A percentile compares a stretch with the other conserved stretches of the same genome.
Conservation (phyloP, 371 early-diverging fungal species). For the Amoeboaphelidium protococcarum region DNA sequence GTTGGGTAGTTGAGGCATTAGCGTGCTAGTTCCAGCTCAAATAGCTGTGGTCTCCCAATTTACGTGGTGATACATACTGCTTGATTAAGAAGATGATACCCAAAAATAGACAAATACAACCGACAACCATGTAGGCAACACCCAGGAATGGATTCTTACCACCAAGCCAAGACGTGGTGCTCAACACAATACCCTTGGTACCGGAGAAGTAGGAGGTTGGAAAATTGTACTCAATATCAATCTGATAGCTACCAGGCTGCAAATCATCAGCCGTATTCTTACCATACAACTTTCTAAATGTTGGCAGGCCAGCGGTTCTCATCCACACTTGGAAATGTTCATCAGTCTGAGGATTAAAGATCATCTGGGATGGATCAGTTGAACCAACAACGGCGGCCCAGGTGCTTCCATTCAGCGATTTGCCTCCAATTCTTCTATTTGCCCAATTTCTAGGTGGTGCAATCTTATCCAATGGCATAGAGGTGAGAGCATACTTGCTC, state of each 20-base stretch:
- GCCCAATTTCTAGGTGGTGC: slow-evolving; percentile 3
- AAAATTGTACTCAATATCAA: slow-evolving; percentile 9
- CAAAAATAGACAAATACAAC: slow-evolving; percentile 47
- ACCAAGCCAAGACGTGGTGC: slow-evolving; percentile 69
- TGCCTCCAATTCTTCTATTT: slow-evolving; percentile 20
- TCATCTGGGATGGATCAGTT: neutral
- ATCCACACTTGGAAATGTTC: slow-evolving; percentile 96
- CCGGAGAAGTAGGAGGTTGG: slow-evolving; percentile 43
- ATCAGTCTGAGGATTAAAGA: slow-evolving; percentile 1
- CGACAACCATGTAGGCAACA: slow-evolving; percentile 67
- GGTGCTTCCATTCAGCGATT: slow-evolving; percentile 28
- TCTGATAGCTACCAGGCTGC: slow-evolving; percentile 9
- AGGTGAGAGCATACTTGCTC: slow-evolving; percentile 23
- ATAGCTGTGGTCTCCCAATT: slow-evolving; percentile 74
- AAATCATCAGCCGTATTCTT: slow-evolving; percentile 18
- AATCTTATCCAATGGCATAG: neutral
- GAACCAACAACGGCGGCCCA: too few species aligned
- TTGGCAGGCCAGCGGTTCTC: slow-evolving; percentile 81
- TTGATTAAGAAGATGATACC: slow-evolving; percentile 57
- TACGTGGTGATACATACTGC: slow-evolving; percentile 64
- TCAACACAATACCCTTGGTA: slow-evolving; percentile 68
- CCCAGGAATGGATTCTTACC: slow-evolving; percentile 86
- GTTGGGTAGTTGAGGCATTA: too few species aligned
- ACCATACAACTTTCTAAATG: slow-evolving; percentile 86
- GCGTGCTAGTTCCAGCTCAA: slow-evolving; percentile 89